Evolutionary conservation across 2,329 filamentous ascomycete species (phyloP).

Genomic region (Mariannaea elegans): DNA sequence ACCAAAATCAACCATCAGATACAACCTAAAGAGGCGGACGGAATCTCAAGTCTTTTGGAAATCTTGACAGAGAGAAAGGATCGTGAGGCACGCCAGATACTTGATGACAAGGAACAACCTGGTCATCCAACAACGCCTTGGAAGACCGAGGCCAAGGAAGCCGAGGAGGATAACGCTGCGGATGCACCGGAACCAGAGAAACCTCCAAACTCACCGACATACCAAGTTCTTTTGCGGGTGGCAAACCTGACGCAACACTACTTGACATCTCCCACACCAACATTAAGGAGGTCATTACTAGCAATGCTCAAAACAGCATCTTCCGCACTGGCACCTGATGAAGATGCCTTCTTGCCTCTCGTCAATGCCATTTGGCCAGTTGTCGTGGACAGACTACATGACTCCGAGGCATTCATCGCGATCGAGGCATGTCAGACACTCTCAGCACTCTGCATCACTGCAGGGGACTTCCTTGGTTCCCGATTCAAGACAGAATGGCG

Average conservation of each 20-base stretch:
- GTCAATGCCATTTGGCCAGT: conserved; percentile 94
- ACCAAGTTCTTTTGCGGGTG: conserved; percentile 83
- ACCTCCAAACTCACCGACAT: conserved; percentile 78
- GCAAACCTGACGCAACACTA: conserved; percentile 88
- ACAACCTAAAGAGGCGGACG: conserved; percentile 40
- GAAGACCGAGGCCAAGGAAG: conserved; percentile 48
- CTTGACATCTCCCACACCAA: conserved; percentile 83
- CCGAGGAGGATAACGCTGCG: conserved; percentile 47
- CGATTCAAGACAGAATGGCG: conserved; percentile 80
- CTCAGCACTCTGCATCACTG: conserved; percentile 71
- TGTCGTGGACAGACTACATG: conserved; percentile 72
- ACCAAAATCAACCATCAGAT: conserved; percentile 55
- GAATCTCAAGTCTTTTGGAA: conserved; percentile 57
- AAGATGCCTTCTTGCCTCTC: conserved; percentile 86
- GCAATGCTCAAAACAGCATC: conserved; percentile 78
- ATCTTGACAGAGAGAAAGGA: conserved; percentile 66
- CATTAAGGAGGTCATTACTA: conserved; percentile 80
- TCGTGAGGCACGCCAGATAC: conserved; percentile 38
- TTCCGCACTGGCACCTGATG: conserved; percentile 76
- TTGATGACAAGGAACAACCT: conserved; percentile 45
- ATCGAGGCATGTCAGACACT: conserved; percentile 77
- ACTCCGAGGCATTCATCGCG: conserved; percentile 73
- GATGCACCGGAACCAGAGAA: conserved; percentile 57
- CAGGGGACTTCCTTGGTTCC: conserved; percentile 82
- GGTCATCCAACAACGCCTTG: conserved; percentile 49